Evolutionary conservation across 257 asterid species (phyloP).

Genomic region (Plantago major): DNA sequence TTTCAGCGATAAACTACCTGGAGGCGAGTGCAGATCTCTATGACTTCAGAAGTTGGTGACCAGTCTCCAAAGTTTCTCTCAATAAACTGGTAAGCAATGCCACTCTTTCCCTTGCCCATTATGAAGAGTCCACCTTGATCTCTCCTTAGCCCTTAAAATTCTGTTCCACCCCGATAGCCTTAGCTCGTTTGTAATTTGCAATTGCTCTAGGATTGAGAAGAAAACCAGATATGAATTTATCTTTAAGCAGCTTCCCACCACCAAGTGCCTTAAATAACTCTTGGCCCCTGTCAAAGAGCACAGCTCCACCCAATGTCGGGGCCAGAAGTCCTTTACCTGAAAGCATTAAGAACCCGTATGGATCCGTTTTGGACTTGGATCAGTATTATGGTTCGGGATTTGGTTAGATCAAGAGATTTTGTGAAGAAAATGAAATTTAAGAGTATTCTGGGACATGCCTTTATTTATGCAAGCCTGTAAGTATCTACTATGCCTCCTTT

Average conservation of each 20-base stretch:
- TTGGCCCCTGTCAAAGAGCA: constrained; percentile 55
- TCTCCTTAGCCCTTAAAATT: constrained; percentile 81
- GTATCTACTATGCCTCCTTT: constrained; percentile 6
- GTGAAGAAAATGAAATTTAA: not conserved
- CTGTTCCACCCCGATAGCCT: constrained; percentile 51
- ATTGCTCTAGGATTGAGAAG: constrained; percentile 72
- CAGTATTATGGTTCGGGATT: not conserved
- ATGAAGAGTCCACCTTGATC: constrained; percentile 73
- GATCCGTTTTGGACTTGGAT: not conserved
- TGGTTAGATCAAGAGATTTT: not conserved
- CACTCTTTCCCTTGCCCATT: constrained; percentile 70
- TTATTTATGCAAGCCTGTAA: not conserved
- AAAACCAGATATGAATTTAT: constrained; percentile 73
- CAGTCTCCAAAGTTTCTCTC: constrained; percentile 90
- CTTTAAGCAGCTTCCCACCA: constrained; percentile 81
- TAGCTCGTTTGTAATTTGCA: constrained; percentile 76
- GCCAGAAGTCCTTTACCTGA: constrained; percentile 88
- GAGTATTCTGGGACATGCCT: too few species aligned
- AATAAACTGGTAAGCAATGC: constrained; percentile 73
- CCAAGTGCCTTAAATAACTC: constrained; percentile 78
- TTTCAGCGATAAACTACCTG: constrained; percentile 43
- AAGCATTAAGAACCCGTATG: not conserved
- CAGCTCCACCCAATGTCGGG: constrained; percentile 77
- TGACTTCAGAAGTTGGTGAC: constrained; percentile 75
- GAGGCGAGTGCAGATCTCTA: constrained; percentile 59